Evolutionary conservation across 1,284 basidiomycete genomes (phyloP).

Genomic region (Bondarzewia mesenterica): DNA sequence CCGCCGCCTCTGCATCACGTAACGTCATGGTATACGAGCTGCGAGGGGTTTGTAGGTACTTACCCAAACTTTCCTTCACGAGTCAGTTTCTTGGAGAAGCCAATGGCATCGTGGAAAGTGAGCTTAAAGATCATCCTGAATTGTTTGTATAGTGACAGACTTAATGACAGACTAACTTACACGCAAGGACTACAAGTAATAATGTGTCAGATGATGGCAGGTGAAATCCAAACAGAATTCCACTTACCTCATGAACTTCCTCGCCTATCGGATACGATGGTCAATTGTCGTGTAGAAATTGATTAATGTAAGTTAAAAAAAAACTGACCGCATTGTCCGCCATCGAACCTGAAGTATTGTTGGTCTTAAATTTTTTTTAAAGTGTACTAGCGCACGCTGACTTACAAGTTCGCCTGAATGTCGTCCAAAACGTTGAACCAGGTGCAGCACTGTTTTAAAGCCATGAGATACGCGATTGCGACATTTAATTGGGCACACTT

Average conservation of each 20-base stretch:
- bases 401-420: constrained; percentile 27
- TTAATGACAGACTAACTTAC: constrained; percentile 5
- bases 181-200: constrained; percentile 12
- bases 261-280: constrained; percentile 10
- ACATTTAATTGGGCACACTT: background rate
- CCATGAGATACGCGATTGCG: background rate
- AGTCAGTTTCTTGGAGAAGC: constrained; percentile 5
- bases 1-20: constrained; percentile 6
- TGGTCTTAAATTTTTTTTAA: background rate
- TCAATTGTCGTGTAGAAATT: background rate
- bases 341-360: constrained; percentile 24
- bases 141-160: background rate
- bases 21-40: background rate
- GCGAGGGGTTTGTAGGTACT: constrained; percentile 18
- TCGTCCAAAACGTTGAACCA: constrained; percentile 31
- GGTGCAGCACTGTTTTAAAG: constrained; percentile 23
- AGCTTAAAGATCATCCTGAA: constrained; percentile 1
- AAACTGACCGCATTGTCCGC: constrained; percentile 30
- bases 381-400: background rate
- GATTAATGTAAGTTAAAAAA: constrained; percentile 19
- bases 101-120: constrained; percentile 5
- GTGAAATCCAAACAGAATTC: background rate
- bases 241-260: constrained; percentile 14
- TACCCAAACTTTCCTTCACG: constrained; percentile 15
- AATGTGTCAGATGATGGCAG: constrained; percentile 2